A percentile compares a stretch with the other conserved stretches of the same genome.
Conservation (phyloP, 495 filamentous ascomycete species). For the Astrothelium macrocarpum region DNA sequence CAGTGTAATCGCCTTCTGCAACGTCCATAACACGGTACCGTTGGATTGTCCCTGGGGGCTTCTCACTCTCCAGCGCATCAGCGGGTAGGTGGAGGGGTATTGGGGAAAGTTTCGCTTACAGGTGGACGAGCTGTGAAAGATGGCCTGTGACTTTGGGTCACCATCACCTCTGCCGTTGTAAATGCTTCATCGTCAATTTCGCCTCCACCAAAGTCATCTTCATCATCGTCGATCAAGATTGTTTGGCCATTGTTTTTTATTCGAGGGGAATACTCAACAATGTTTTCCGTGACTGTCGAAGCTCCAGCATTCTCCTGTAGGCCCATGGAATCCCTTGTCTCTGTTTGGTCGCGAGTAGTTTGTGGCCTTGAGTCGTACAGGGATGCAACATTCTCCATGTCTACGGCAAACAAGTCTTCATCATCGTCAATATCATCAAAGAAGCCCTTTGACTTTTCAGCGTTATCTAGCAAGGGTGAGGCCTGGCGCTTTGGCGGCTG, state of each 20-base stretch:
- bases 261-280: neutral
- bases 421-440: slow-evolving; percentile 49
- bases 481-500: slow-evolving; percentile 7
- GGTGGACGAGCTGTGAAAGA: slow-evolving; percentile 19
- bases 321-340: neutral
- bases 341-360: slow-evolving; percentile 10
- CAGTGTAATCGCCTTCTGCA: slow-evolving; percentile 54
- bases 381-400: slow-evolving; percentile 38
- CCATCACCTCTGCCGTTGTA: slow-evolving; percentile 42
- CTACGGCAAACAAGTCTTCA: slow-evolving; percentile 23
- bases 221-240: slow-evolving; percentile 20
- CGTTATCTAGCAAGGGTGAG: slow-evolving; percentile 14
- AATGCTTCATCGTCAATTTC: slow-evolving; percentile 56
- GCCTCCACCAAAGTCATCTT: slow-evolving; percentile 34
- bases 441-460: slow-evolving; percentile 21
- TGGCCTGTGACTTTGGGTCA: slow-evolving; percentile 39
- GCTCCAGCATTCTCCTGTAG: neutral
- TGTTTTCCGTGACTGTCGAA: neutral
- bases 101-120: slow-evolving; percentile 41
- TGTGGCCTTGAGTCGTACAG: slow-evolving; percentile 39
- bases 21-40: slow-evolving; percentile 70
- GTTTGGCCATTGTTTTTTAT: neutral
- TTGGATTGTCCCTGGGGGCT: slow-evolving; percentile 60
- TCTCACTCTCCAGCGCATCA: slow-evolving; percentile 39
- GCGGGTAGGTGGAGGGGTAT: slow-evolving; percentile 18